Evolutionary conservation across 495 filamentous ascomycete genomes (phyloP), one percentile per base, ranked within the genome.

Genomic region (Stereocaulon alpinum): DNA sequence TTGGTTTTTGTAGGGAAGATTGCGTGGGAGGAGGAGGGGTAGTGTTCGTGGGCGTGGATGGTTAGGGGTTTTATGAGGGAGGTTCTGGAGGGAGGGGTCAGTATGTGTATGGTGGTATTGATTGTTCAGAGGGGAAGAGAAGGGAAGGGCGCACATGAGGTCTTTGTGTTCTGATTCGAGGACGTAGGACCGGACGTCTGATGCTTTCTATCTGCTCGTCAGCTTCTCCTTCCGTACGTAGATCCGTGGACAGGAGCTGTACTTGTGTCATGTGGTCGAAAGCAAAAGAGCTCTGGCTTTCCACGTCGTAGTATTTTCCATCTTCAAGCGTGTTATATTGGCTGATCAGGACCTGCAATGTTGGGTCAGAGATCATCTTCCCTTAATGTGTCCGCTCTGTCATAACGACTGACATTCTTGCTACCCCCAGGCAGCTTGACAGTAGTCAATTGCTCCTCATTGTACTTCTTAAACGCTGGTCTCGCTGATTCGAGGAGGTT

Each of bases 381-480:
- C 20, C 20, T 1, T 9, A 17, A 14, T 49, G 24, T 24, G 37
- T 27, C 44, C 42, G 14, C 12, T 29, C 49, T 32, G 59, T 57
- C 12, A 37, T 3, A 27, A 42, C 14, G n/a, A 66, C 76, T 52
- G 58, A 89, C 87, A 73, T 79, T 76, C 70, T 93, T 82, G 69
- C 83, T 90, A 57, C 86, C 80, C 12, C 89, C 89, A 6, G 93
- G 93, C 15, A 97, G 81, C 76, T 95, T 96, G 55, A 87, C 84
- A 10, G 88, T 88, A 32, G 83, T 72, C 69, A 96, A 86, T 71
- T 99, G 94, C 71, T 89, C 86, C 71, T 96, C 91, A 67, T 95
- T 97, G 80, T 99, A 96, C 71, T 86, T 87, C 73, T 91, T 80
- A 73, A 96, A 93, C 0, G 93, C 91, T 3, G 90, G 88, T 5